Evolutionary conservation across 2,329 filamentous ascomycete genomes (phyloP).

Genomic region (Leptodontidium sp.): DNA sequence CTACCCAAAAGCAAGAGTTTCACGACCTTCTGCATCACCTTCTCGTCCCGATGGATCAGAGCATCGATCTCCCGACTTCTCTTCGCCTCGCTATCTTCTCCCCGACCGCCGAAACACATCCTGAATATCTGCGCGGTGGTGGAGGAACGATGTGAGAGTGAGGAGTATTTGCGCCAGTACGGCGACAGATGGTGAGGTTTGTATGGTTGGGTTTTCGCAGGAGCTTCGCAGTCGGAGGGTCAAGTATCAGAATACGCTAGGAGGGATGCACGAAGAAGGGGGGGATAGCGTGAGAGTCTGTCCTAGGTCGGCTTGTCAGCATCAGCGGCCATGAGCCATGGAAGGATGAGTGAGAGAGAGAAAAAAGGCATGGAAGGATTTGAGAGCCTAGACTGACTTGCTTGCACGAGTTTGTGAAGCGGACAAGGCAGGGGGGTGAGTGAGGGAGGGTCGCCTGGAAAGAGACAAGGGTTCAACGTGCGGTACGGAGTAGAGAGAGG

Average conservation of each 20-base stretch:
- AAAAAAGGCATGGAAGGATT: not conserved
- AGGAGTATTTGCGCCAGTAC: constrained; percentile 22
- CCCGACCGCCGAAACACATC: constrained; percentile 71
- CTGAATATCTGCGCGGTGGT: constrained; percentile 41
- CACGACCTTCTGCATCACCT: constrained; percentile 84
- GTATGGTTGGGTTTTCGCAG: constrained; percentile 17
- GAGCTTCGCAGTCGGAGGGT: constrained; percentile 11
- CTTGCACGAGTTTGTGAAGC: constrained; percentile 6
- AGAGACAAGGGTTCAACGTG: constrained; percentile 12
- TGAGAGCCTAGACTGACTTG: constrained; percentile 3
- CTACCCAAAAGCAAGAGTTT: constrained; percentile 93
- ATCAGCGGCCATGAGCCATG: not conserved
- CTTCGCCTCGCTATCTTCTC: constrained; percentile 53
- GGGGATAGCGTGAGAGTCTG: not conserved
- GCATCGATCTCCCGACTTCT: constrained; percentile 85
- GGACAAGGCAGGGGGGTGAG: not conserved
- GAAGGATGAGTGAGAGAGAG: not conserved
- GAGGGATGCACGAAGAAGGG: constrained; percentile 29
- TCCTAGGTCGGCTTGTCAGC: constrained; percentile 22
- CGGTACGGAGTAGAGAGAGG: not conserved
- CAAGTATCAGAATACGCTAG: constrained; percentile 21
- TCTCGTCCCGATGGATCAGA: constrained; percentile 85
- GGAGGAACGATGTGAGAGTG: not conserved
- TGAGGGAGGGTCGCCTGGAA: not conserved
- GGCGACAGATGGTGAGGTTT: constrained; percentile 21